Conservation (phyloP, 2,329 filamentous ascomycete genomes). For the Elsinoe perseae region DNA sequence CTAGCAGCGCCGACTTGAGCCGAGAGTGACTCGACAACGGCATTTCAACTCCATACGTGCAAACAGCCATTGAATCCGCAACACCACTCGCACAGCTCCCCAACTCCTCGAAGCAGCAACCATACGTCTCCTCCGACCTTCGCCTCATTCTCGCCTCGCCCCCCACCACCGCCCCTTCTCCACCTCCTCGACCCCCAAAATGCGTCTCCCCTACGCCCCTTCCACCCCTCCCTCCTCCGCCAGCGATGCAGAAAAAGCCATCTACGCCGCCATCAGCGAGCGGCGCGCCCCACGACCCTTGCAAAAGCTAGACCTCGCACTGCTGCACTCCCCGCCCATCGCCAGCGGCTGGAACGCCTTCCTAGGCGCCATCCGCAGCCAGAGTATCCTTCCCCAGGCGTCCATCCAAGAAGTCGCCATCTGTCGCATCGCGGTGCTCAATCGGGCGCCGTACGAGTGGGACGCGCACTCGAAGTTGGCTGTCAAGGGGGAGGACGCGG, state of each 20-base stretch:
- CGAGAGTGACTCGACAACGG: background rate
- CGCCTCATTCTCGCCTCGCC: background rate
- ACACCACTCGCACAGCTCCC: background rate
- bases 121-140: background rate
- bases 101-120: background rate
- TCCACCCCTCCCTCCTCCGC: constrained; percentile 47
- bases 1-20: background rate
- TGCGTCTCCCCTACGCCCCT: constrained; percentile 61
- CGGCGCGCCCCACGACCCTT: constrained; percentile 63
- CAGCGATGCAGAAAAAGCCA: constrained; percentile 38
- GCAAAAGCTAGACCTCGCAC: constrained; percentile 65
- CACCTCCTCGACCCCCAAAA: constrained; percentile 28
- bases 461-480: constrained; percentile 29
- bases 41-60: background rate
- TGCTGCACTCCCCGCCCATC: constrained; percentile 65
- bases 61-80: background rate
- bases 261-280: constrained; percentile 56
- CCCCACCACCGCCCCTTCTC: background rate
- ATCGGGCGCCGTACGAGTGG: constrained; percentile 32
- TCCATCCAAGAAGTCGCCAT: constrained; percentile 30
- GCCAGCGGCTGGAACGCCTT: constrained; percentile 70
- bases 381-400: constrained; percentile 26
- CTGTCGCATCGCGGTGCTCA: constrained; percentile 32
- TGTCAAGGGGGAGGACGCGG: constrained; percentile 25
- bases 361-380: constrained; percentile 44